A percentile compares a stretch with the other conserved stretches of the same genome.
Conservation (phyloP, 805 yeast genomes). For the Saturnispora gosingensis region DNA sequence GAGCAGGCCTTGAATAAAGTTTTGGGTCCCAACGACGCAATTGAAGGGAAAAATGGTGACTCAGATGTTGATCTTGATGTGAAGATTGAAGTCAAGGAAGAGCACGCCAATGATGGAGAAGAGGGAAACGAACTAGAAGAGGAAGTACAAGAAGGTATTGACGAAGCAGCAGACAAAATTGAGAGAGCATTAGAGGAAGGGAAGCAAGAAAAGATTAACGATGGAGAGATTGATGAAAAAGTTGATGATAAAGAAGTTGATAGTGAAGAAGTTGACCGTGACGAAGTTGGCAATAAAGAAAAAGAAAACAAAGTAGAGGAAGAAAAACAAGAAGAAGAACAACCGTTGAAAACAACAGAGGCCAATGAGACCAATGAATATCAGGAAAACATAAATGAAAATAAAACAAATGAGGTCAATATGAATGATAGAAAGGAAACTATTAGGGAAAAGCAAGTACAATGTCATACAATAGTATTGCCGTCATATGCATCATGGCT, state of each 20-base stretch:
- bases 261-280: background rate
- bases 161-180: background rate
- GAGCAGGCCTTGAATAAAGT: background rate
- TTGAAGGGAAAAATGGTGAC: background rate
- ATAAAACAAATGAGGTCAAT: background rate
- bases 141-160: background rate
- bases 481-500: slow-evolving; percentile 92
- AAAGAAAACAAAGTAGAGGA: background rate
- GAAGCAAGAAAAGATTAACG: background rate
- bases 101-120: background rate
- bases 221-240: background rate
- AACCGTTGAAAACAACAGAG: background rate
- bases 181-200: background rate
- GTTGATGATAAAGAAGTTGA: background rate
- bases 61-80: background rate
- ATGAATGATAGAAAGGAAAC: background rate
- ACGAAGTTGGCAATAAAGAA: background rate
- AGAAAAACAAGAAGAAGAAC: background rate
- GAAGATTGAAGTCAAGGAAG: background rate
- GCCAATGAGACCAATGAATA: background rate
- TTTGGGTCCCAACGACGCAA: background rate
- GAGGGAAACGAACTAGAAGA: background rate
- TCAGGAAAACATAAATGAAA: slow-evolving; percentile 1
- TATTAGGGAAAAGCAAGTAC: slow-evolving; percentile 35
- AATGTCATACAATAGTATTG: slow-evolving; percentile 64